These are phyloP conservation scores for Creolimax fragrantissima DNA, from an alignment of 78 protist species.

Conservation along the genomic window DNA sequence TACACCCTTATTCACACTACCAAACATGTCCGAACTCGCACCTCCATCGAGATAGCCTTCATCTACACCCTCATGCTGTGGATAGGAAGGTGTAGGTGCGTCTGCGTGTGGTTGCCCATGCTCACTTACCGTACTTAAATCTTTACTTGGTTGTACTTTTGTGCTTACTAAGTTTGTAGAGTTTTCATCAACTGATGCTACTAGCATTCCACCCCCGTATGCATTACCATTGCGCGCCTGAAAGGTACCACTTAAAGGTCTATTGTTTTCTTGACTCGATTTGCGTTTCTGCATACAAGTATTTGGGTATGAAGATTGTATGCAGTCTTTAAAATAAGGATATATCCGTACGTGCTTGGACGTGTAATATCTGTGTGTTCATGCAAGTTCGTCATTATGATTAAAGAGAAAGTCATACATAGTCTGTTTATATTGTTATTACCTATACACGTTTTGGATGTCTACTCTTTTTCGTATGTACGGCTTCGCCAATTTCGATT, in stretches of 20 bases:
- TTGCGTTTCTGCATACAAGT: neutral
- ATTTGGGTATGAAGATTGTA: neutral
- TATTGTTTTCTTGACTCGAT: neutral
- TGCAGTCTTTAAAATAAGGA: neutral
- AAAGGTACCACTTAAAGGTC: neutral
- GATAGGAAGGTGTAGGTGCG: neutral
- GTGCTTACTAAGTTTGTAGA: neutral
- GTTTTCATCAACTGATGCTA: neutral
- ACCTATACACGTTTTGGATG: neutral
- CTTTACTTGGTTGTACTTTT: neutral
- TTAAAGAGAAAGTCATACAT: neutral
- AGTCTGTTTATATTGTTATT: neutral
- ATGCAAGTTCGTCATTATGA: neutral
- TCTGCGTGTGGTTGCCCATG: neutral
- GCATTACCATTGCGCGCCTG: too few species aligned
- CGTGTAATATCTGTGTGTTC: neutral
- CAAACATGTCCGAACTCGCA: neutral
- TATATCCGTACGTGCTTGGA: neutral
- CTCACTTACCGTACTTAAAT: too few species aligned
- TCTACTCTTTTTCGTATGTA: neutral
- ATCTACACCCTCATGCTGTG: too few species aligned
- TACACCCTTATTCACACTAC: neutral
- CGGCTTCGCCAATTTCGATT: neutral
- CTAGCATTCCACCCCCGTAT: too few species aligned
- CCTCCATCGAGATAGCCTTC: too few species aligned